A percentile compares a stretch with the other conserved stretches of the same genome.
Conservation (phyloP, 768 basidiomycete species). For the Kondoa subrosea region DNA sequence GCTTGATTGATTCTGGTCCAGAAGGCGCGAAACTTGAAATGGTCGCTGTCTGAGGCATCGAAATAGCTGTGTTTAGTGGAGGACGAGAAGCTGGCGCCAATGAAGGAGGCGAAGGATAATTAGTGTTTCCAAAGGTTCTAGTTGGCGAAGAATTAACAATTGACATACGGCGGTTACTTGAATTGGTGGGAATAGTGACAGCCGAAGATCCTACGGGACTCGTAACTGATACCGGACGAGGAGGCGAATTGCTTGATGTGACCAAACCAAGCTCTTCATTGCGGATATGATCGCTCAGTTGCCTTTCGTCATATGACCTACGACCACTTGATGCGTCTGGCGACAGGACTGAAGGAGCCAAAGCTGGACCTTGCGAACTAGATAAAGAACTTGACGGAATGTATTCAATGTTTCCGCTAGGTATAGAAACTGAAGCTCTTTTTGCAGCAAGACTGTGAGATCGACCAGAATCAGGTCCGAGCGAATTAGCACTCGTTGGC, state of each 20-base stretch:
- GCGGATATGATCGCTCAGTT: not conserved
- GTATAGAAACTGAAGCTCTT: not conserved
- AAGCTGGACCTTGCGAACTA: not conserved
- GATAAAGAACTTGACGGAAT: not conserved
- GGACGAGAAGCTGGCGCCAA: not conserved
- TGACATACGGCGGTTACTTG: not conserved
- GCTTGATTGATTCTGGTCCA: slow-evolving; percentile 27
- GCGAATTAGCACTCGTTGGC: not conserved
- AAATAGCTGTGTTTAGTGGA: not conserved
- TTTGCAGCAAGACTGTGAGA: not conserved
- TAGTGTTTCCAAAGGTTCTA: not conserved
- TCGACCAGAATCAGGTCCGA: not conserved
- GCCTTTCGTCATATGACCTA: slow-evolving; percentile 6
- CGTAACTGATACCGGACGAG: not conserved
- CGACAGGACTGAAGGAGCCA: not conserved
- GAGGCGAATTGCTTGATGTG: not conserved
- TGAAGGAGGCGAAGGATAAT: not conserved
- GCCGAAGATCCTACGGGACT: not conserved
- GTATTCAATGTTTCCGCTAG: not conserved
- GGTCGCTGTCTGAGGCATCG: not conserved
- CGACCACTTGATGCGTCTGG: not conserved
- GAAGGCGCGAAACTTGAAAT: not conserved
- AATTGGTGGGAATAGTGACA: not conserved
- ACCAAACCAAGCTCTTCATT: not conserved
- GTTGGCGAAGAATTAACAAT: not conserved